A percentile compares a stretch with the other conserved stretches of the same genome.
phyloP scores from a whole-genome alignment of 345 rosid genomes.

The Dipteronia dyeriana region DNA sequence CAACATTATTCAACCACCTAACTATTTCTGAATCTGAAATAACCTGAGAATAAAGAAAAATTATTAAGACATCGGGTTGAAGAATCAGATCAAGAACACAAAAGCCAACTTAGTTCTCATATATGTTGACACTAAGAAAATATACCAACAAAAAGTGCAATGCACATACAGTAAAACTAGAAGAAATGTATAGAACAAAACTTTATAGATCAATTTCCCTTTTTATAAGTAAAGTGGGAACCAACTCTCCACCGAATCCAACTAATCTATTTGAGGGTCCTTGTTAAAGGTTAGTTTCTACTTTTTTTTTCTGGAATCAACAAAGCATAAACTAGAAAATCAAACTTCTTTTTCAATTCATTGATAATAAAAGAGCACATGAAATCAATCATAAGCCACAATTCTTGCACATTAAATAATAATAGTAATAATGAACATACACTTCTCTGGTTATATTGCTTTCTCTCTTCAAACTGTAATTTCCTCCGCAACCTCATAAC shows the following conservation, averaged over 20 bases:
- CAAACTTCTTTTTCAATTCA: background rate
- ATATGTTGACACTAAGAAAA: too few relatives aligned
- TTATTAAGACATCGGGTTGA: conserved; percentile 5
- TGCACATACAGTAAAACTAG: too few relatives aligned
- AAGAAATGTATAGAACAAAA: too few relatives aligned
- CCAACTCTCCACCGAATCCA: too few relatives aligned
- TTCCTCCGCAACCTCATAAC: conserved; percentile 59
- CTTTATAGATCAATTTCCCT: too few relatives aligned
- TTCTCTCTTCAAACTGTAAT: conserved; percentile 64
- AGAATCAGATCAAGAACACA: conserved; percentile 8
- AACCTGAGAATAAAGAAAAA: conserved; percentile 46
- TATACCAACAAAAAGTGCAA: too few relatives aligned
- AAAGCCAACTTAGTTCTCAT: too few relatives aligned
- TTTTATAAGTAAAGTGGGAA: too few relatives aligned
- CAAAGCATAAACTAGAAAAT: too few relatives aligned
- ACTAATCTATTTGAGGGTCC: too few relatives aligned
- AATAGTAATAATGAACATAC: conserved; percentile 33
- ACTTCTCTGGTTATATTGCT: conserved; percentile 68
- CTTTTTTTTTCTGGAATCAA: conserved; percentile 1
- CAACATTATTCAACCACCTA: conserved; percentile 85
- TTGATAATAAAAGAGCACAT: too few relatives aligned
- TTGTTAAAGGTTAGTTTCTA: background rate
- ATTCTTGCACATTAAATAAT: too few relatives aligned
- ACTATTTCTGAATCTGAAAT: conserved; percentile 85
- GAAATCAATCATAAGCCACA: background rate